Evolutionary conservation across 345 rosid species (phyloP), one percentile per base, ranked within the genome.

Genomic region (Citrus hindsii): DNA sequence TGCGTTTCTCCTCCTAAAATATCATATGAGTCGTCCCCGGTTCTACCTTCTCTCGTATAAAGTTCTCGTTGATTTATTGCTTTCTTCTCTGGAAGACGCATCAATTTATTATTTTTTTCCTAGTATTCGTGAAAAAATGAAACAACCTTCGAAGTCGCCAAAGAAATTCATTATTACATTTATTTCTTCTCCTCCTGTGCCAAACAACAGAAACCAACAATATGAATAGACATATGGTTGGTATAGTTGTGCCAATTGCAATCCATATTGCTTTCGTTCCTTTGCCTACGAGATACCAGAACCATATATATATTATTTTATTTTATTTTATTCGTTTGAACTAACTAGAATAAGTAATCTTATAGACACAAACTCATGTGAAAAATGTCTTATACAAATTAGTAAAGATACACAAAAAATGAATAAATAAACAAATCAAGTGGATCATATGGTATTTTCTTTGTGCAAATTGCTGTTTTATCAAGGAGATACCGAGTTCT

Each of bases 171-270:
- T 9, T 10, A 42, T 42, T 61, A 51, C 16, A 0, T 48, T 71
- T n/a, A 4, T 37, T 35, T 67, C 60, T 78, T 53, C 69, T 74
- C 67, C 80, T 56, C 9, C 55, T 10, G 9, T 0, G 7, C 53
- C 60, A 65, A 28, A 69, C 18, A 46, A 22, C 56, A 2, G 18
- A 66, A 59, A 72, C 46, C 1, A 77, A 3, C 19, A 76, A 33
- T 2, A 37, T 4, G 30, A 75, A 16, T 0, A 74, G 80, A 18
- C 60, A 4, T 24, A 67, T 18, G 7, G 60, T 40, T 9, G 71
- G 69, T 35, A 56, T 51, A 37, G 74, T 59, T 51, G 81, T 68
- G 59, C 21, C 40, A 4, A 84, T 30, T 33, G 68, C 40, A 62
- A 67, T 75, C 79, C 74, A 76, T 1, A 7, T 27, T 9, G 12